phyloP scores from a whole-genome alignment of 805 yeast species.

The Sugiyamaella valdiviana region DNA sequence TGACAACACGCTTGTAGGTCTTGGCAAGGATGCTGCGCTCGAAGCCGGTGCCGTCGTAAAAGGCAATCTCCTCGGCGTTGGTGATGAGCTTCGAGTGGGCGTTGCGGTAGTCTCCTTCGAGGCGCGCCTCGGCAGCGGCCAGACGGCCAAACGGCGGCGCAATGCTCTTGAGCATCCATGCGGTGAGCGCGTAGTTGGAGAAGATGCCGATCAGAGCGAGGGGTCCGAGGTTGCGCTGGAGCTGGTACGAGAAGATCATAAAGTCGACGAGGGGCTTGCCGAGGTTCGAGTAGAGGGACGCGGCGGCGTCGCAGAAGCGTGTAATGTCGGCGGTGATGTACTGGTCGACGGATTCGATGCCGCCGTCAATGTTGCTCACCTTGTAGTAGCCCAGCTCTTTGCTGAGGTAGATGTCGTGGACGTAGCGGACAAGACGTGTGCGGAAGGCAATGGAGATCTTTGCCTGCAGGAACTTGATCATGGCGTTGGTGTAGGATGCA shows the following conservation, averaged over 20 bases:
- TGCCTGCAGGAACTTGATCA: constrained; percentile 73
- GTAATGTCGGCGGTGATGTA: constrained; percentile 81
- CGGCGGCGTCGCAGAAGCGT: constrained; percentile 71
- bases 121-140: constrained; percentile 62
- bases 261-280: constrained; percentile 90
- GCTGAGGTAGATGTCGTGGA: constrained; percentile 86
- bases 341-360: constrained; percentile 69
- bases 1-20: constrained; percentile 51
- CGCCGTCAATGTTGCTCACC: constrained; percentile 49
- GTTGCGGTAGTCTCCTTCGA: constrained; percentile 86
- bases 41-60: constrained; percentile 79
- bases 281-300: constrained; percentile 77
- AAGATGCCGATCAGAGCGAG: constrained; percentile 81
- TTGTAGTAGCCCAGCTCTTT: constrained; percentile 77
- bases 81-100: constrained; percentile 79
- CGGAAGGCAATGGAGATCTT: constrained; percentile 77
- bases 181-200: constrained; percentile 73
- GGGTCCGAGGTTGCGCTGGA: constrained; percentile 79
- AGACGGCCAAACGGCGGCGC: constrained; percentile 84
- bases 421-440: constrained; percentile 73
- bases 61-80: constrained; percentile 90
- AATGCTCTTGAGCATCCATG: constrained; percentile 58
- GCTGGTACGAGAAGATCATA: constrained; percentile 73
- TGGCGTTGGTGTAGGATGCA: constrained; percentile 86
- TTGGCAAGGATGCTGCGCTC: constrained; percentile 62